Conservation (phyloP, 139 green algal species). For the Tetradesmus obliquus region DNA sequence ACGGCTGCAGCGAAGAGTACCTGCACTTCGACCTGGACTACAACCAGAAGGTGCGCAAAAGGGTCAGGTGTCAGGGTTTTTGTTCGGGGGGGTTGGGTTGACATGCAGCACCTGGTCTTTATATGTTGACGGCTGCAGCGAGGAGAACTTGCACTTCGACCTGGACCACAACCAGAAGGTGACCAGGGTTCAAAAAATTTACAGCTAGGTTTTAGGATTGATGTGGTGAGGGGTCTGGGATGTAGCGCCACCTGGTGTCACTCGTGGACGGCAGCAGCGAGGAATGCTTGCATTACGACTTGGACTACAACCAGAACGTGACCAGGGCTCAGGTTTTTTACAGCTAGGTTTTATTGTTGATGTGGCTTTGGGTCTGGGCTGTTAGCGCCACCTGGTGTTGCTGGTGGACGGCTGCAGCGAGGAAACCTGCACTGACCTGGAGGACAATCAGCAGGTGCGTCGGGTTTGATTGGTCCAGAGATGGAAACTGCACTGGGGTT, state of each 20-base stretch:
- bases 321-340: too few species aligned
- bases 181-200: too few species aligned
- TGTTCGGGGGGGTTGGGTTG: too few species aligned
- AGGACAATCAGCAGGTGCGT: slow-evolving; percentile 70
- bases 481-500: too few species aligned
- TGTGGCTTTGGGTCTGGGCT: too few species aligned
- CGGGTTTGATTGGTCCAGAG: too few species aligned
- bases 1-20: slow-evolving; percentile 65
- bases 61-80: too few species aligned
- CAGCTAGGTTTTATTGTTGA: too few species aligned
- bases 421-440: slow-evolving; percentile 75
- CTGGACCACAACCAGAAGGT: slow-evolving; percentile 79
- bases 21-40: slow-evolving; percentile 78
- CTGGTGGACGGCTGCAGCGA: slow-evolving; percentile 67
- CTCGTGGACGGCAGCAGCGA: slow-evolving; percentile 67
- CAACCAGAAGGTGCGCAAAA: slow-evolving; percentile 56
- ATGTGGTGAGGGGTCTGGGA: too few species aligned
- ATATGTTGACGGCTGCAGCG: slow-evolving; percentile 63
- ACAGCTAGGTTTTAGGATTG: too few species aligned
- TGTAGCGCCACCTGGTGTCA: slow-evolving; percentile 62
- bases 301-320: slow-evolving; percentile 79
- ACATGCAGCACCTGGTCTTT: slow-evolving; percentile 61
- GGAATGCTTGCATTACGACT: slow-evolving; percentile 64
- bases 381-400: slow-evolving; percentile 68
- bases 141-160: slow-evolving; percentile 66